Evolutionary conservation across 768 basidiomycete species (phyloP).

Genomic region (Termitomyces sp.): DNA sequence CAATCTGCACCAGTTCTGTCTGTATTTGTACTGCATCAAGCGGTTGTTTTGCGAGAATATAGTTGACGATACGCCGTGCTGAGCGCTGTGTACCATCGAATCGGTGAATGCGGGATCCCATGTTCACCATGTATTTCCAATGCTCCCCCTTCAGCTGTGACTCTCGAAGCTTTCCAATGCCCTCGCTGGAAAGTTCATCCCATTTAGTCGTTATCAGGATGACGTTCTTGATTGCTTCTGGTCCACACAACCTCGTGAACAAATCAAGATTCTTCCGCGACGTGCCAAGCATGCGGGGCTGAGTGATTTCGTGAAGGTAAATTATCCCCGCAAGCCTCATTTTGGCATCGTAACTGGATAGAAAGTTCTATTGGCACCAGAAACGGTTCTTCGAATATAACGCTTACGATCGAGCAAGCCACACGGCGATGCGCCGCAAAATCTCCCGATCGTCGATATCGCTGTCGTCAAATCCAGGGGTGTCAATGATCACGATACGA

Average conservation of each 20-base stretch:
- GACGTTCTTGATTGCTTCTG: conserved; percentile 36
- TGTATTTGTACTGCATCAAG: conserved; percentile 13
- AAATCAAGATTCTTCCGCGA: conserved; percentile 41
- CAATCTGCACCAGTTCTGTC: conserved; percentile 11
- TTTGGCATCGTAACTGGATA: conserved; percentile 18
- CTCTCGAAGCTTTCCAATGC: conserved; percentile 9
- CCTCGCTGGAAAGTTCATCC: conserved; percentile 23
- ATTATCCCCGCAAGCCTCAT: conserved; percentile 24
- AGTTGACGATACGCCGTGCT: conserved; percentile 12
- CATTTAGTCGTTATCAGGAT: conserved; percentile 46
- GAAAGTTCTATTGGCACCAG: background rate
- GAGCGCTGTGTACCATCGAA: conserved; percentile 11
- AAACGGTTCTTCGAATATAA: background rate
- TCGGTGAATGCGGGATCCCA: conserved; percentile 12
- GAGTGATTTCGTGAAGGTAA: conserved; percentile 25
- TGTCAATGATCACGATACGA: conserved; percentile 17
- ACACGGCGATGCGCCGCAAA: conserved; percentile 15
- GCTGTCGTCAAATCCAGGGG: conserved; percentile 20
- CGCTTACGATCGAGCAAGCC: conserved; percentile 17
- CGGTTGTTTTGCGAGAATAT: conserved; percentile 7
- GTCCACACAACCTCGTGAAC: conserved; percentile 43
- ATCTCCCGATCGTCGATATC: conserved; percentile 16
- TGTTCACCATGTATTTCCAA: conserved; percentile 12
- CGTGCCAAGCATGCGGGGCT: conserved; percentile 35
- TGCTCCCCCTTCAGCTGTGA: conserved; percentile 11